Conservation (phyloP, 2,329 filamentous ascomycete genomes). For the Aphanoascus verrucosus region DNA sequence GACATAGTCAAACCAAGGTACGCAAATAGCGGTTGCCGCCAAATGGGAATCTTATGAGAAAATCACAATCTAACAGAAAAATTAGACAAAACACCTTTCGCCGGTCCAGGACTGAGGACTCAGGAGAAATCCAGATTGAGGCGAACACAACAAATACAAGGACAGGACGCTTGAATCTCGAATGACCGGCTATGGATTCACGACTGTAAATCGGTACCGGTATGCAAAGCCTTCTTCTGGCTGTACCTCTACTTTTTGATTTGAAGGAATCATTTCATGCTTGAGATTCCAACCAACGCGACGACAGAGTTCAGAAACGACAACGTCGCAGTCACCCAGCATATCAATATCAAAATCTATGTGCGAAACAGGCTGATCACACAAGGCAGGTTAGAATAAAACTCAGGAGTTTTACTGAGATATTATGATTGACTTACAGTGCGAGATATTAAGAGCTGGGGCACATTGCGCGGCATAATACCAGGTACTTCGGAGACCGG, state of each 20-base stretch:
- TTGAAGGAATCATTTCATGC: slow-evolving; percentile 71
- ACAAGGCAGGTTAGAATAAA: slow-evolving; percentile 9
- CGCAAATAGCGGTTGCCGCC: background rate
- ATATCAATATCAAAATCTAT: slow-evolving; percentile 95
- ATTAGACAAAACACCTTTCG: background rate
- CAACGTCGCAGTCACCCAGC: slow-evolving; percentile 85
- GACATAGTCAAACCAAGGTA: background rate
- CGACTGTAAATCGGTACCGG: slow-evolving; percentile 35
- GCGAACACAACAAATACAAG: background rate
- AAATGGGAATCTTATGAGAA: background rate
- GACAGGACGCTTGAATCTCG: background rate
- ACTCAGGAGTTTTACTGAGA: background rate
- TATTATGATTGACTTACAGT: slow-evolving; percentile 43
- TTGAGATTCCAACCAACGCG: slow-evolving; percentile 68
- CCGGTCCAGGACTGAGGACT: background rate
- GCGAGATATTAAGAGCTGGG: slow-evolving; percentile 82
- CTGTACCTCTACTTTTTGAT: slow-evolving; percentile 50
- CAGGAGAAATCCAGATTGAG: background rate
- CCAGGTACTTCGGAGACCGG: slow-evolving; percentile 87
- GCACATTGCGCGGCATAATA: slow-evolving; percentile 65
- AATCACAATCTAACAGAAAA: background rate
- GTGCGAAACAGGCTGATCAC: slow-evolving; percentile 58
- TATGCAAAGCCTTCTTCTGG: slow-evolving; percentile 40
- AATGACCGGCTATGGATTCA: slow-evolving; percentile 10
- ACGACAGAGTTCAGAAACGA: slow-evolving; percentile 75